A percentile compares a stretch with the other conserved stretches of the same genome.
Evolutionary conservation across 108 stramenopile species (phyloP).

Genomic region (Seminavis robusta): DNA sequence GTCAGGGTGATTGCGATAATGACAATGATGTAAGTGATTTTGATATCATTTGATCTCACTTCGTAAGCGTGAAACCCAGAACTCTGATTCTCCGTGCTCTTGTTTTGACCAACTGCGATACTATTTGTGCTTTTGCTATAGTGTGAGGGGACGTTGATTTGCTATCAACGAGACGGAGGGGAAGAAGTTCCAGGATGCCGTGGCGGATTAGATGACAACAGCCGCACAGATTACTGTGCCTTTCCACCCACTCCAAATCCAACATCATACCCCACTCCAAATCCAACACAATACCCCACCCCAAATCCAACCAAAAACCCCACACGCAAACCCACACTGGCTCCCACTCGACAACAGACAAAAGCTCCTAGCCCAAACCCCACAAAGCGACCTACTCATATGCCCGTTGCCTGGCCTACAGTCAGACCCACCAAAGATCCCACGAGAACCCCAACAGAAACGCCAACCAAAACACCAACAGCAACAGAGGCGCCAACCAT

Average conservation of each 20-base stretch:
- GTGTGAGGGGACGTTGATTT: conserved; percentile 27
- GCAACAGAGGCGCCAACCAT: neutral
- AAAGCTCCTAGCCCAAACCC: neutral
- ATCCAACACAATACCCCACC: neutral
- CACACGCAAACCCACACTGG: neutral
- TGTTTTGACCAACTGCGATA: no score
- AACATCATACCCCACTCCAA: neutral
- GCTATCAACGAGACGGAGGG: conserved; percentile 19
- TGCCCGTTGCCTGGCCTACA: neutral
- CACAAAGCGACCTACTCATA: neutral
- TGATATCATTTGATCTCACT: conserved; percentile 5
- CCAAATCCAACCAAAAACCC: neutral
- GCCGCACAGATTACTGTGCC: conserved; percentile 29
- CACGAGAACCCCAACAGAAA: neutral
- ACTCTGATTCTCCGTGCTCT: no score
- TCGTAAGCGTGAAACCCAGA: no score
- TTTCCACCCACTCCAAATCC: conserved; percentile 19
- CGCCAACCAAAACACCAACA: neutral
- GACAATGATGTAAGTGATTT: conserved; percentile 24
- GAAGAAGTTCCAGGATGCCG: conserved; percentile 32
- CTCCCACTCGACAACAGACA: neutral
- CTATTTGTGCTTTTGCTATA: no score
- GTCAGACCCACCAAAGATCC: neutral
- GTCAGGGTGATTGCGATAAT: conserved; percentile 43
- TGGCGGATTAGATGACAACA: conserved; percentile 16